Evolutionary conservation across 768 basidiomycete genomes (phyloP), one percentile per base, ranked within the genome.

Genomic region (Candolleomyces aberdarensis): DNA sequence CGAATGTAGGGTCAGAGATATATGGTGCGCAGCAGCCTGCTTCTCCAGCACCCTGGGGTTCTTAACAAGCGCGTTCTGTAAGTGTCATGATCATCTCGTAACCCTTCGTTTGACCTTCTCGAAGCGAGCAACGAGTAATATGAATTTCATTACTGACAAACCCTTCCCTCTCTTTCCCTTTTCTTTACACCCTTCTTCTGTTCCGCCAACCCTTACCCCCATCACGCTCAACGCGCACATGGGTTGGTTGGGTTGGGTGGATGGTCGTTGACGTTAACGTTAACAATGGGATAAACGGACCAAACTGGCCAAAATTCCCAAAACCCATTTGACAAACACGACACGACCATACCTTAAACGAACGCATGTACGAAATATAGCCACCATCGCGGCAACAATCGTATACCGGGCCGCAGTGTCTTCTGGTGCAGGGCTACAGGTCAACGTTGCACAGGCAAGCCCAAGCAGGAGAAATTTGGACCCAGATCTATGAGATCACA

Each of bases 11-110:
- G 66, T 66, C 36, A 69, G 72, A 57, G 71, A 63, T 15, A 64
- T 71, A 19, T 74, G 76, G 74, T 76, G 73, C 58, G 71, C 72
- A 1, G 68, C 71, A 14, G 72, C 71, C 7, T 69, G 70, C 60
- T 73, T 74, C 62, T 71, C 72, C 15, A 71, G 68, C 53, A 69
- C 71, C 19, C 68, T 75, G 0, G 72, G 72, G 7, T 72, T 75
- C 62, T 68, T 73, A 56, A 74, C 72, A 6, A 69, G 71, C 31
- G 61, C 72, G 43, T 70, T 70, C 20, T 73, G 55, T 56, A 26
- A 56, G 44, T 52, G 36, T 36, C 36, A 36, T 36, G n/a, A 26
- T 26, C 26, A 26, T 26, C 26, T 26, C 26, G 26, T 11, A 36
- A 36, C 6, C 36, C 36, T 36, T 36, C 36, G 8, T 36, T 32